Evolutionary conservation across 768 basidiomycete genomes (phyloP).

Genomic region (Agaricus subrufescens): DNA sequence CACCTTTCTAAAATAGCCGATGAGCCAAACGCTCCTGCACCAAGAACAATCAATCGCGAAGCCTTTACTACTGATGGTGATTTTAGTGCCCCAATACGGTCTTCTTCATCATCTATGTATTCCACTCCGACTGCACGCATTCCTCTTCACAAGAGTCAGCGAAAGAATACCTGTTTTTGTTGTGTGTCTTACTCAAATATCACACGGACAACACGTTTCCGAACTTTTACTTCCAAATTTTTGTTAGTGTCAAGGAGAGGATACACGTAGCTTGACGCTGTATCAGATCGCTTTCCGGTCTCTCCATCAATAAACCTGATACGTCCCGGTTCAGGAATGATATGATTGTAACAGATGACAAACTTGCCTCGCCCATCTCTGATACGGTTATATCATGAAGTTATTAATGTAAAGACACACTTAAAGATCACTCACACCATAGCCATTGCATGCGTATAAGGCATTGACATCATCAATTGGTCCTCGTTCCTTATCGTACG

Average conservation of each 20-base stretch:
- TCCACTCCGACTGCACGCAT: conserved; percentile 47
- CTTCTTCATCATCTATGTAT: conserved; percentile 34
- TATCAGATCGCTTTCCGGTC: conserved; percentile 54
- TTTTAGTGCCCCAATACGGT: conserved; percentile 17
- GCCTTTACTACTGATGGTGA: conserved; percentile 26
- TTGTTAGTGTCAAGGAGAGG: conserved; percentile 33
- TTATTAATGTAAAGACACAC: no score
- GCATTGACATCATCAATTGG: no score
- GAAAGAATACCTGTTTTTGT: neutral
- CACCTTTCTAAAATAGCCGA: conserved; percentile 48
- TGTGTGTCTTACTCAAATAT: conserved; percentile 38
- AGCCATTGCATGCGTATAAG: no score
- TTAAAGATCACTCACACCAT: no score
- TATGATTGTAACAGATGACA: neutral
- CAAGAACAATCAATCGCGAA: conserved; percentile 42
- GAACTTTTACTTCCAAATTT: conserved; percentile 35
- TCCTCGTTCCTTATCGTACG: no score
- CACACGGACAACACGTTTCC: conserved; percentile 42
- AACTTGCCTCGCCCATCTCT: conserved; percentile 54
- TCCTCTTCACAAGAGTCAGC: conserved; percentile 20
- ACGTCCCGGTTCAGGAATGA: neutral
- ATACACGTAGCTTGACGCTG: conserved; percentile 49
- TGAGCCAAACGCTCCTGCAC: conserved; percentile 52
- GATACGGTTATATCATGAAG: neutral
- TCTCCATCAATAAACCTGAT: conserved; percentile 48